A percentile compares a stretch with the other conserved stretches of the same genome.
Evolutionary conservation across 352 stramenopile genomes (phyloP).

Genomic region (Phytophthora citricola): DNA sequence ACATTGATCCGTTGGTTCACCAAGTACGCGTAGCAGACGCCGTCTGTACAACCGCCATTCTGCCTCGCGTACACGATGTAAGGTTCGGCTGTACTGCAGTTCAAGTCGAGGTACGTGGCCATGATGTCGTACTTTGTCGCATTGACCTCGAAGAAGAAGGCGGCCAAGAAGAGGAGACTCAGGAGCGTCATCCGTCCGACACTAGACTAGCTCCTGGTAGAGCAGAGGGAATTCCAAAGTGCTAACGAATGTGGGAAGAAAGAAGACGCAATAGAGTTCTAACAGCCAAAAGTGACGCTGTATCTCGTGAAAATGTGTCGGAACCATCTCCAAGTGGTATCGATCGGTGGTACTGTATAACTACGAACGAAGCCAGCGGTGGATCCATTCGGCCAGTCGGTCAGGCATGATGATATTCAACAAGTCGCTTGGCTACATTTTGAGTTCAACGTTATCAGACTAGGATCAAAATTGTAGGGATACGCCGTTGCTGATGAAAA

Average conservation of each 20-base stretch:
- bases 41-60: conserved; percentile 8
- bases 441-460: background rate
- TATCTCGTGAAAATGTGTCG: background rate
- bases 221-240: background rate
- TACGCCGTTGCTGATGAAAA: background rate
- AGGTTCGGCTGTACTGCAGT: conserved; percentile 1
- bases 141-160: background rate
- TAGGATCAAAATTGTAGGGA: background rate
- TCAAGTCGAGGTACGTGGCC: background rate
- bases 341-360: background rate
- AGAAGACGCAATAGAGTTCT: background rate
- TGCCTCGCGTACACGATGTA: conserved; percentile 12
- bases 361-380: background rate
- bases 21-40: conserved; percentile 12
- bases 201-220: background rate
- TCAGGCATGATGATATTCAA: background rate
- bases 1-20: background rate
- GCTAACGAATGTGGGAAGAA: background rate
- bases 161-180: background rate
- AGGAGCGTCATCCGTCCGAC: background rate
- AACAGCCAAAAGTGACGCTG: background rate
- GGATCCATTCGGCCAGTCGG: too few relatives aligned
- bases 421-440: background rate
- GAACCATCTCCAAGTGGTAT: background rate
- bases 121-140: conserved; percentile 10